phyloP scores from a whole-genome alignment of 2,329 filamentous ascomycete genomes.

The Nothopassalora personata region DNA sequence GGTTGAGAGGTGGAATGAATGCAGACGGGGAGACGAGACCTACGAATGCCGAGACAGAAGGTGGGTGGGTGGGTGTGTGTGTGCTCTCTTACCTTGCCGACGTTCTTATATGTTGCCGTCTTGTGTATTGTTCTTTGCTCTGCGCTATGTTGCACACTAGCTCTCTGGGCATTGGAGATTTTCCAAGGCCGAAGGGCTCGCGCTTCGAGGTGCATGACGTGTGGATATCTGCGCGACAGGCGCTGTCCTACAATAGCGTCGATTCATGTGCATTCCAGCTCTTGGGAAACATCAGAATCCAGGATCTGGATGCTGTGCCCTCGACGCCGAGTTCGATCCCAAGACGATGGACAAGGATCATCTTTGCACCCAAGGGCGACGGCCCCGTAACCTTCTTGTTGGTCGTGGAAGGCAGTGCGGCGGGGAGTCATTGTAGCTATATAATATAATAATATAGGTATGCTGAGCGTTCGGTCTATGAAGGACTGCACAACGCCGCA shows the following conservation, averaged over 20 bases:
- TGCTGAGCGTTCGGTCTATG: too few relatives aligned
- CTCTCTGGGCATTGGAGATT: not conserved
- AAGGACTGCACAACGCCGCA: too few relatives aligned
- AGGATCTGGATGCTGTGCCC: not conserved
- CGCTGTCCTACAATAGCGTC: not conserved
- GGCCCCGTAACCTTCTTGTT: not conserved
- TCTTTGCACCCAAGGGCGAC: not conserved
- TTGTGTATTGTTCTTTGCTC: not conserved
- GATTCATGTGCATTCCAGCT: not conserved
- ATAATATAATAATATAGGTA: too few relatives aligned
- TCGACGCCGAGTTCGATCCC: not conserved
- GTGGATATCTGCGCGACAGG: not conserved
- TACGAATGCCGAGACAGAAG: not conserved
- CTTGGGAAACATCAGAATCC: not conserved
- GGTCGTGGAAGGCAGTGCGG: not conserved
- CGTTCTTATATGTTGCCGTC: not conserved
- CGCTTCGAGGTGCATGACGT: not conserved
- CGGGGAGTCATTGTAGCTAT: too few relatives aligned
- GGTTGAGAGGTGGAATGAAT: not conserved
- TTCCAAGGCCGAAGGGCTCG: not conserved
- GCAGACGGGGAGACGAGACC: not conserved
- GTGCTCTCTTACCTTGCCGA: not conserved
- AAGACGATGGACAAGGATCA: not conserved
- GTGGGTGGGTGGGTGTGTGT: not conserved
- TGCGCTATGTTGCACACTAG: not conserved